A percentile compares a stretch with the other conserved stretches of the same genome.
Conservation (phyloP, 257 asterid genomes). For the Nemophila menziesii region DNA sequence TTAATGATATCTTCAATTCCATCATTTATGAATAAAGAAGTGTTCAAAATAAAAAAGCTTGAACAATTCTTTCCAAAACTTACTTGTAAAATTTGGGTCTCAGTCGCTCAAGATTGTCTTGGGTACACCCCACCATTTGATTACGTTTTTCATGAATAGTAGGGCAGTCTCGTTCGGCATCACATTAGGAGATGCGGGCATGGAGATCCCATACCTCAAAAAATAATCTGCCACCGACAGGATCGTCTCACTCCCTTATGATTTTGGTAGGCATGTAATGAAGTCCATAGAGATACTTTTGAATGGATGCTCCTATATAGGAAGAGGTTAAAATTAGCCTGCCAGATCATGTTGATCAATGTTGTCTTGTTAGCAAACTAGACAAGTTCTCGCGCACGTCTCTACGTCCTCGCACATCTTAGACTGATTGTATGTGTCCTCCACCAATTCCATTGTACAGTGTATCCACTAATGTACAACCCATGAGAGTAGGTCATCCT, state of each 20-base stretch:
- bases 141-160: slow-evolving; percentile 2
- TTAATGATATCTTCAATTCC: too few species aligned
- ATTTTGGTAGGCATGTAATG: neutral
- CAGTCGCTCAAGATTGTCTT: neutral
- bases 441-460: neutral
- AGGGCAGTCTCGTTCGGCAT: neutral
- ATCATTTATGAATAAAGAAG: too few species aligned
- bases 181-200: neutral
- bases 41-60: too few species aligned
- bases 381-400: neutral
- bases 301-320: neutral
- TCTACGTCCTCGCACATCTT: too few species aligned
- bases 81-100: neutral
- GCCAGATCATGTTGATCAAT: neutral
- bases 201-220: neutral
- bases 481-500: too few species aligned
- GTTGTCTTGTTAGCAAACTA: slow-evolving; percentile 1
- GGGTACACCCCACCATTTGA: neutral
- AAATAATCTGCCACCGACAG: neutral
- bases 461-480: too few species aligned
- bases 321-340: neutral
- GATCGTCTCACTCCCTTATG: neutral
- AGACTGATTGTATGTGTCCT: neutral
- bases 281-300: neutral
- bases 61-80: neutral